Base-by-base conservation (phyloP, 495 filamentous ascomycete species). In the Hypoxylon rickii region DNA sequence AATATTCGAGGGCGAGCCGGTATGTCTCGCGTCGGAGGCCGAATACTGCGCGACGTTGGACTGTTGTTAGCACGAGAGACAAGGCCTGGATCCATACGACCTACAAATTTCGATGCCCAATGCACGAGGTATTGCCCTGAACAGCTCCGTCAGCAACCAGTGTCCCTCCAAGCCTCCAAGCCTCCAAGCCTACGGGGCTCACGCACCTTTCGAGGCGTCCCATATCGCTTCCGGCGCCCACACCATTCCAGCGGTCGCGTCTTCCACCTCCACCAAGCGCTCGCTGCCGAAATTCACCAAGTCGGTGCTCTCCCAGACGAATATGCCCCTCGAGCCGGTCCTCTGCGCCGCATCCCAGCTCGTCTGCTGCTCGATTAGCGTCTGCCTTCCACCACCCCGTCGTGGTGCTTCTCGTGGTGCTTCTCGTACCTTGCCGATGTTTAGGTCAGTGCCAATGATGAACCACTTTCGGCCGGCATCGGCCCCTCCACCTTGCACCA, bases 181-280 rank as follows among this genome's bases (percentile, higher is more conserved):
- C 44, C 10, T 29, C 10, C 10, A 16, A 17, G 31, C 17, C 0
- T 5, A 40, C 1, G 15, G 10, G 12, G 3, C 3, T 20, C 7
- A 60, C 61, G 44, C 37, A 69, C 71, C 66, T 58, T 79, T 78
- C 1, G 66, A 63, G 0, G 73, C 66, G 50, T 82, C 76, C 79
- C 78, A 81, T 39, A 81, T 75, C 0, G 78, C 78, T 37, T 78
- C 77, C 0, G 79, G 79, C 10, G 78, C 78, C 78, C 79, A 82
- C 0, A 82, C 79, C 79, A 82, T 82, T 10, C 78, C 79, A 2
- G 77, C 79, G 3, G 66, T 77, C 8, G 58, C 55, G 36, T 78
- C 73, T 51, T 82, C 77, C 1, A 81, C 77, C 1, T 58, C 62
- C 1, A 80, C 77, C 6, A 82, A 52, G 10, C 78, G 65, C 61